Evolutionary conservation across 2,329 filamentous ascomycete species (phyloP).

Genomic region (Spiromastix sp.): DNA sequence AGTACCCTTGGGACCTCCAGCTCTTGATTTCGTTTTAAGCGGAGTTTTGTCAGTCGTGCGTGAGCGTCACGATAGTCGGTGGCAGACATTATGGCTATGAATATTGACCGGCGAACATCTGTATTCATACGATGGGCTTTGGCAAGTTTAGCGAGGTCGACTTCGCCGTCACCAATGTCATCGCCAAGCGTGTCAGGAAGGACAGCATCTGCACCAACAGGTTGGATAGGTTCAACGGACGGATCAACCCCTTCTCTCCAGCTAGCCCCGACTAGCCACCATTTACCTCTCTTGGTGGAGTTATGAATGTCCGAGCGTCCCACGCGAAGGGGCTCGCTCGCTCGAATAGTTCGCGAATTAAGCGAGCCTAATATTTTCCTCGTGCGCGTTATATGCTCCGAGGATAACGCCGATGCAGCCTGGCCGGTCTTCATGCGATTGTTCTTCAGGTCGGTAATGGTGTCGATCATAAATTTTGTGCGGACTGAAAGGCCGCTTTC

Average conservation of each 20-base stretch:
- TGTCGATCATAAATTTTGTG: slow-evolving; percentile 96
- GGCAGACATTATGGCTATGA: slow-evolving; percentile 79
- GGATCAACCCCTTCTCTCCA: slow-evolving; percentile 43
- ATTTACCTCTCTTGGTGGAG: slow-evolving; percentile 81
- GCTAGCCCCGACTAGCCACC: slow-evolving; percentile 98
- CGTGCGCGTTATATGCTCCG: slow-evolving; percentile 79
- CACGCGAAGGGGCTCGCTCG: slow-evolving; percentile 71
- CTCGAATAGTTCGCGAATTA: slow-evolving; percentile 55
- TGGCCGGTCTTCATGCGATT: slow-evolving; percentile 73
- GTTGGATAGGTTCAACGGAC: slow-evolving; percentile 3
- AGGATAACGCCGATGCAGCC: slow-evolving; percentile 59
- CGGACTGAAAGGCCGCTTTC: slow-evolving; percentile 67
- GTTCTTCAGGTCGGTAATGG: slow-evolving; percentile 88
- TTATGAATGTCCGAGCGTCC: slow-evolving; percentile 72
- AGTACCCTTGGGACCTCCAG: slow-evolving; percentile 80
- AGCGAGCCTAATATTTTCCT: slow-evolving; percentile 77
- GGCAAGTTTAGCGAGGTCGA: slow-evolving; percentile 65
- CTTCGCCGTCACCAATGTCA: slow-evolving; percentile 36
- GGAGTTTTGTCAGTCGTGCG: slow-evolving; percentile 66
- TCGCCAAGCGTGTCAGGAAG: slow-evolving; percentile 17
- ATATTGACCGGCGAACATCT: slow-evolving; percentile 78
- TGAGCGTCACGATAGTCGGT: slow-evolving; percentile 77
- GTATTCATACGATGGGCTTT: slow-evolving; percentile 78
- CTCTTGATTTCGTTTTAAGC: slow-evolving; percentile 75
- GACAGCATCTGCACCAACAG: neutral